Conservation (phyloP, 2,329 filamentous ascomycete species). For the Venturia aucupariae region DNA sequence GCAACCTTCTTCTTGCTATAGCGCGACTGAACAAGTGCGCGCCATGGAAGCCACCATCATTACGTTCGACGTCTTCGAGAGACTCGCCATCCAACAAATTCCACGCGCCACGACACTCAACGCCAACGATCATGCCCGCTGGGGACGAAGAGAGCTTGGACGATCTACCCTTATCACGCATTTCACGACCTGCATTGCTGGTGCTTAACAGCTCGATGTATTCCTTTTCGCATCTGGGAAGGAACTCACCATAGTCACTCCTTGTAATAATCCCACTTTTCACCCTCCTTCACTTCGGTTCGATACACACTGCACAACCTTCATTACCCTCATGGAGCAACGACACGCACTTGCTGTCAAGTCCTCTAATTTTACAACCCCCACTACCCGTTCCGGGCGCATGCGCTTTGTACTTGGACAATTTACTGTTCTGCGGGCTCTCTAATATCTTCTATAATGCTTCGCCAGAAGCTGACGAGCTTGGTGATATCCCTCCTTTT, state of each 20-base stretch:
- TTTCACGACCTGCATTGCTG: slow-evolving; percentile 9
- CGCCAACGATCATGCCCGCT: neutral
- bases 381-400: neutral
- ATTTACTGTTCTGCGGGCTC: neutral
- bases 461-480: slow-evolving; percentile 2
- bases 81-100: neutral
- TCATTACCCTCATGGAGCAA: neutral
- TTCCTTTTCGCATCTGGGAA: neutral
- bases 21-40: neutral
- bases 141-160: neutral
- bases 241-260: neutral
- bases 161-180: neutral
- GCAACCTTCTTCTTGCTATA: slow-evolving; percentile 1
- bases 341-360: slow-evolving; percentile 8
- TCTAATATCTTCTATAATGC: neutral
- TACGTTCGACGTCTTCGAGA: slow-evolving; percentile 2
- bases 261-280: neutral
- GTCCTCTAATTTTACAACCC: neutral
- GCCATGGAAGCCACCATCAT: neutral
- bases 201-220: neutral
- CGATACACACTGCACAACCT: neutral
- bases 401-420: slow-evolving; percentile 1
- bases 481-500: slow-evolving; percentile 12
- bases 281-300: neutral
- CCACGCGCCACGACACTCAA: neutral